Conservation (phyloP, 495 filamentous ascomycete genomes). For the Viridothelium virens region DNA sequence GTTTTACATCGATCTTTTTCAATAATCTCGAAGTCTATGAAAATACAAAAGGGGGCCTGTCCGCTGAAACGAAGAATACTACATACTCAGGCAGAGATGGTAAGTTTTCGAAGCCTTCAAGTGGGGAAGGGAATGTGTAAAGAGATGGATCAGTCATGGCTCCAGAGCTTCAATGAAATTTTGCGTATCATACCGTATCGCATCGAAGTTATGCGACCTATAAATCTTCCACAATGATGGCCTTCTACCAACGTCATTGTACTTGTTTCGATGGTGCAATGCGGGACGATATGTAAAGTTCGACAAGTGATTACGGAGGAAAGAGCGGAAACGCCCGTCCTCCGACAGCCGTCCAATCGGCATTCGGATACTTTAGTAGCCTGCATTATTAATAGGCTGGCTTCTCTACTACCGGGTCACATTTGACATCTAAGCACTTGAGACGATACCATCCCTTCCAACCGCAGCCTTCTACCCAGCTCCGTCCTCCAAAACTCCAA, state of each 20-base stretch:
- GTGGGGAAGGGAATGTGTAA: slow-evolving; percentile 25
- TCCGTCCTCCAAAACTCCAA: too few relatives aligned
- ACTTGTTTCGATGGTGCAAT: neutral
- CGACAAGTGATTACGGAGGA: neutral
- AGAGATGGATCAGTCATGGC: slow-evolving; percentile 25
- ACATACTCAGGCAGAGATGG: slow-evolving; percentile 23
- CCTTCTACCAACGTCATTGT: neutral
- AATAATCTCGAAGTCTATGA: too few relatives aligned
- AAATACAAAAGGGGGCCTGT: too few relatives aligned
- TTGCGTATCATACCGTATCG: too few relatives aligned
- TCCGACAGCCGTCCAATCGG: neutral
- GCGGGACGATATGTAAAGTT: neutral
- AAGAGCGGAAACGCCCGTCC: neutral
- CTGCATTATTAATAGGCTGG: too few relatives aligned
- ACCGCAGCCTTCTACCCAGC: too few relatives aligned
- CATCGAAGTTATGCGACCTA: too few relatives aligned
- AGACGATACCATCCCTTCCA: neutral
- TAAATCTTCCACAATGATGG: neutral
- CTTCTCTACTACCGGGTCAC: neutral
- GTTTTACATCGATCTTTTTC: too few relatives aligned
- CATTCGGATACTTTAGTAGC: neutral
- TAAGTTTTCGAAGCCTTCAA: slow-evolving; percentile 21
- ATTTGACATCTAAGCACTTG: neutral
- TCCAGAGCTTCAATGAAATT: neutral
- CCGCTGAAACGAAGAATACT: too few relatives aligned